A percentile compares a stretch with the other conserved stretches of the same genome.
These are phyloP conservation scores for Floccularia luteovirens DNA, from an alignment of 768 basidiomycete genomes.

Conservation along the genomic window DNA sequence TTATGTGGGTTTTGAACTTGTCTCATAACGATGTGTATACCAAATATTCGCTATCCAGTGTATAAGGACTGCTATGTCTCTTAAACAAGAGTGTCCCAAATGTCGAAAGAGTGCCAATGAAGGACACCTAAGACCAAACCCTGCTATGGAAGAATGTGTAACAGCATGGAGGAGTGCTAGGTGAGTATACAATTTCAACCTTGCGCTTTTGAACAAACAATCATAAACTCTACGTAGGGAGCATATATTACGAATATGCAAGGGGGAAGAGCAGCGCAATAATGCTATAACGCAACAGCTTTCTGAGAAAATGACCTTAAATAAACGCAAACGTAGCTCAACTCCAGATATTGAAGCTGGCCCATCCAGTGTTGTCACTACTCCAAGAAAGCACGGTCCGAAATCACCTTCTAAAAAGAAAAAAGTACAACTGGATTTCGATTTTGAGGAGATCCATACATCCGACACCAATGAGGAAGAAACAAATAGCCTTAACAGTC, in stretches of 20 bases:
- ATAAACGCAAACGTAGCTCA: slow-evolving; percentile 12
- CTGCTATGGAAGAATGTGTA: slow-evolving; percentile 63
- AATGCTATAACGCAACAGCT: neutral
- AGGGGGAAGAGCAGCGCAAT: neutral
- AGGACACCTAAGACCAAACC: slow-evolving; percentile 57
- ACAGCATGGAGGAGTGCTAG: slow-evolving; percentile 66
- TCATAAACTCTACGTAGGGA: neutral
- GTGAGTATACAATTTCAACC: slow-evolving; percentile 25
- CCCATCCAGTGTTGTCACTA: slow-evolving; percentile 11
- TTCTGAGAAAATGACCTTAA: neutral
- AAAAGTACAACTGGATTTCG: slow-evolving; percentile 10
- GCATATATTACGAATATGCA: neutral
- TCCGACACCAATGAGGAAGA: slow-evolving; percentile 30
- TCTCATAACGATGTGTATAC: slow-evolving; percentile 4
- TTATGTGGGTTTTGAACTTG: slow-evolving; percentile 32
- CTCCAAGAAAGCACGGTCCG: slow-evolving; percentile 4
- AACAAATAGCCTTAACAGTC: slow-evolving; percentile 3
- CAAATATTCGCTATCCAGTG: slow-evolving; percentile 37
- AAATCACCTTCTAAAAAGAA: slow-evolving; percentile 12
- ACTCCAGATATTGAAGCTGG: slow-evolving; percentile 18
- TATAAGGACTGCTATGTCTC: slow-evolving; percentile 49
- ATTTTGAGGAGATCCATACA: slow-evolving; percentile 16
- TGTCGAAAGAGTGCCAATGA: slow-evolving; percentile 58
- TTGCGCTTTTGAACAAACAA: neutral
- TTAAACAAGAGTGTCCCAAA: slow-evolving; percentile 63